These are phyloP conservation scores for Talaromyces sp. DNA, from an alignment of 2,329 filamentous ascomycete species.

Conservation along the genomic window DNA sequence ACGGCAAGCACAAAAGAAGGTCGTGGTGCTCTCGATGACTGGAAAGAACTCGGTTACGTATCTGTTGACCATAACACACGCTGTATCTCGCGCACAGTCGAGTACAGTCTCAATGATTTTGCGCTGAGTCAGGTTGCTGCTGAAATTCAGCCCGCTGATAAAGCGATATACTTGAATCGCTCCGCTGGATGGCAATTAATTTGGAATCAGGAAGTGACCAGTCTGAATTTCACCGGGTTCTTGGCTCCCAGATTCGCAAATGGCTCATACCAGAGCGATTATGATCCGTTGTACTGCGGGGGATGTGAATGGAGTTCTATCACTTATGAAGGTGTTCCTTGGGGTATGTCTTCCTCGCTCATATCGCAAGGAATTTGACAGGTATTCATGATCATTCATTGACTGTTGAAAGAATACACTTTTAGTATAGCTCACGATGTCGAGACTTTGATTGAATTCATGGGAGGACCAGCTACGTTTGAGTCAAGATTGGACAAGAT, in stretches of 20 bases:
- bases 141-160: slow-evolving; percentile 47
- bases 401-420: slow-evolving; percentile 49
- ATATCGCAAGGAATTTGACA: too few species aligned
- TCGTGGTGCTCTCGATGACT: slow-evolving; percentile 66
- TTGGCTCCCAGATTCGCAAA: slow-evolving; percentile 57
- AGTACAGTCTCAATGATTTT: slow-evolving; percentile 65
- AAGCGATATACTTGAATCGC: slow-evolving; percentile 57
- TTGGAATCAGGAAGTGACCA: slow-evolving; percentile 59
- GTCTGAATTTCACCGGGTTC: slow-evolving; percentile 54
- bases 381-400: neutral
- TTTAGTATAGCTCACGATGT: slow-evolving; percentile 68
- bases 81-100: slow-evolving; percentile 63
- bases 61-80: slow-evolving; percentile 56
- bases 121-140: slow-evolving; percentile 56
- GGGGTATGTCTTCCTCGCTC: slow-evolving; percentile 36
- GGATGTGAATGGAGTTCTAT: slow-evolving; percentile 64
- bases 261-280: slow-evolving; percentile 44
- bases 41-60: slow-evolving; percentile 63
- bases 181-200: slow-evolving; percentile 70
- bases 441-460: slow-evolving; percentile 50
- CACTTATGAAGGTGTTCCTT: slow-evolving; percentile 61
- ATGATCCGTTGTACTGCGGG: slow-evolving; percentile 55
- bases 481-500: slow-evolving; percentile 58
- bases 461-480: slow-evolving; percentile 56
- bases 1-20: slow-evolving; percentile 66